Base-by-base conservation (phyloP, 805 yeast species). In the Spencermartinsiella europaea region DNA sequence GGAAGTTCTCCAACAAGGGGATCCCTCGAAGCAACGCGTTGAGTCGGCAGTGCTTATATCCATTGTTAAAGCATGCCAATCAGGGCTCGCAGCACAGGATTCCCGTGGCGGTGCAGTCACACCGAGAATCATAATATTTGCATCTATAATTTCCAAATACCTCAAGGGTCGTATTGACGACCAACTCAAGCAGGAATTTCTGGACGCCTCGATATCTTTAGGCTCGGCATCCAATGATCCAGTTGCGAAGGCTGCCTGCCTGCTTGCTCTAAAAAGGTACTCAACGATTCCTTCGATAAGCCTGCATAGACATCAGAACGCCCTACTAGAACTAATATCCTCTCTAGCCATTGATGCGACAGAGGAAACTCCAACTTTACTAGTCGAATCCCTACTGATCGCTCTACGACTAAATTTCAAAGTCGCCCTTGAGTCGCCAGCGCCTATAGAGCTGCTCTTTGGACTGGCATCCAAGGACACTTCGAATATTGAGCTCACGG, bases 341-440 rank as follows among this genome's bases (percentile, higher is more conserved):
- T 61, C 72, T 1, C 62, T 91, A 7, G 59, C 75, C 2, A 75
- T 73, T 1, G 83, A 78, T 1, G 76, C 93, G 0, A 85, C 80
- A 38, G 96, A 87, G 39, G 98, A 90, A 57, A 76, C 95, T 0
- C 79, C 85, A 31, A 77, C 89, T 1, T 72, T 84, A 40, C 64
- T 90, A 36, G 72, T 85, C 10, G 96, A 89, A 60, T 75, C 84
- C 0, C 63, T 85, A n/a, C 71, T 80, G 1, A 71, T 74, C 2
- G 76, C 81, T 1, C 74, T 85, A 34, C 70, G 72, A 40, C 70
- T 83, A 5, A 70, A 74, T 49, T 69, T 68, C 42, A 57, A 54
- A 5, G 51, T 57, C 1, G 65, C 71, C 2, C 54, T 59, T 4
- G 45, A 60, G 38, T 31, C 36, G 14, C 34, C 48, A 3, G 19